These are phyloP conservation scores for Thalia dealbata DNA, from an alignment of 176 grass and related monocot genomes.

Conservation along the genomic window DNA sequence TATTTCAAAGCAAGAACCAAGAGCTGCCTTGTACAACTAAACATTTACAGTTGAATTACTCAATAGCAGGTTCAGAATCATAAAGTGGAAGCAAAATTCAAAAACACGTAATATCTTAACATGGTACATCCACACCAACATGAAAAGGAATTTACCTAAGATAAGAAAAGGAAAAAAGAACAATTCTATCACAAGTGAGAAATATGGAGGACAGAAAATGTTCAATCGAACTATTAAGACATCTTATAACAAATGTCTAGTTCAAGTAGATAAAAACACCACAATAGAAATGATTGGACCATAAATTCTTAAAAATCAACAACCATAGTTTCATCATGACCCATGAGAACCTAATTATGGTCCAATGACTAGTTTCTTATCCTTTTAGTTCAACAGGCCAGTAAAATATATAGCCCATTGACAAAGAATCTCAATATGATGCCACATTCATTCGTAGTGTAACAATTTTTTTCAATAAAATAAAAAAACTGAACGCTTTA, in stretches of 20 bases:
- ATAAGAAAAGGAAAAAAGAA: no score
- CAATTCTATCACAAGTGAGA: no score
- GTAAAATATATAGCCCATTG: neutral
- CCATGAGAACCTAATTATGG: neutral
- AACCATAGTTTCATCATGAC: neutral
- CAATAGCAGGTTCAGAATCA: neutral
- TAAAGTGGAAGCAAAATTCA: neutral
- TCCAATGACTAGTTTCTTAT: neutral
- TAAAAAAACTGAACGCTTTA: neutral
- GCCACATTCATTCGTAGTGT: neutral
- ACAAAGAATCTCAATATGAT: neutral
- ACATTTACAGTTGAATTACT: conserved; percentile 14
- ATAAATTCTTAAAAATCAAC: neutral
- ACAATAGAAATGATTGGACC: neutral
- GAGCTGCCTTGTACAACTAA: conserved; percentile 78
- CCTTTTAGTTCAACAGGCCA: neutral
- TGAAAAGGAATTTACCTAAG: neutral
- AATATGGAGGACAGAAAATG: neutral
- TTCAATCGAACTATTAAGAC: neutral
- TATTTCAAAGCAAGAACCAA: conserved; percentile 87
- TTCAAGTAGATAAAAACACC: neutral
- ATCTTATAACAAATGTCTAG: neutral
- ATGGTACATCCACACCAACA: neutral
- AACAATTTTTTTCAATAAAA: neutral
- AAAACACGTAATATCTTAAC: neutral